Base-by-base conservation (phyloP, 2,329 filamentous ascomycete genomes). In the Penicillium brevicompactum region DNA sequence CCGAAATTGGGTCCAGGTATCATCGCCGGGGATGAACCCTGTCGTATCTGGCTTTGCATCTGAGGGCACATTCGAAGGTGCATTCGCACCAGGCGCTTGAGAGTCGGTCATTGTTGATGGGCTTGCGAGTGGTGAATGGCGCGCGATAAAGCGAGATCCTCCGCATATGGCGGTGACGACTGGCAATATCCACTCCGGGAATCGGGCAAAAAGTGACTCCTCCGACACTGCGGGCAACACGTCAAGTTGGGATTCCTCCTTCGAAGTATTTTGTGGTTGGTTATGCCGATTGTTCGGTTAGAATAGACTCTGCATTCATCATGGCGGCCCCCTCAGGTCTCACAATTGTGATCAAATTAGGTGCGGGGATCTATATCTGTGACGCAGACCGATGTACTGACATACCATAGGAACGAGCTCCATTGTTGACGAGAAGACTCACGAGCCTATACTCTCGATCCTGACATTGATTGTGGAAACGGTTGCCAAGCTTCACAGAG, bases 371-470 rank as follows among this genome's bases (percentile, higher is more conserved):
- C 62, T 61, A 58, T 58, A 60, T 49, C 46, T 53, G 38, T 9
- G 41, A 42, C 61, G 47, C 53, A 18, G 38, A 46, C 13, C 47
- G 37, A 46, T 47, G 24, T 53, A 56, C 57, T 66, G 56, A 69
- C 55, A 55, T 60, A 40, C 47, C 56, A 57, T 65, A 99, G 94
- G 94, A 67, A 97, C 94, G 45, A 97, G 92, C 75, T 97, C 94
- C n/a, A 97, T 99, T 65, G 92, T 99, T 62, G 91, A 97, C 76
- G 94, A 99, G 74, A 89, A 87, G 71, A 96, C 91, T 21, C 94
- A 96, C 76, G 91, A 97, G 70, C 94, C 94, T 3, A 84, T 97
- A 34, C 83, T 99, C 38, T 94, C 92, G 4, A 96, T 92, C 64
- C 80, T 99, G 53, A 92, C 90, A 57, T 81, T 93, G 57, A 97